Evolutionary conservation across 352 stramenopile species (phyloP).

Genomic region (Pythium chondricola): DNA sequence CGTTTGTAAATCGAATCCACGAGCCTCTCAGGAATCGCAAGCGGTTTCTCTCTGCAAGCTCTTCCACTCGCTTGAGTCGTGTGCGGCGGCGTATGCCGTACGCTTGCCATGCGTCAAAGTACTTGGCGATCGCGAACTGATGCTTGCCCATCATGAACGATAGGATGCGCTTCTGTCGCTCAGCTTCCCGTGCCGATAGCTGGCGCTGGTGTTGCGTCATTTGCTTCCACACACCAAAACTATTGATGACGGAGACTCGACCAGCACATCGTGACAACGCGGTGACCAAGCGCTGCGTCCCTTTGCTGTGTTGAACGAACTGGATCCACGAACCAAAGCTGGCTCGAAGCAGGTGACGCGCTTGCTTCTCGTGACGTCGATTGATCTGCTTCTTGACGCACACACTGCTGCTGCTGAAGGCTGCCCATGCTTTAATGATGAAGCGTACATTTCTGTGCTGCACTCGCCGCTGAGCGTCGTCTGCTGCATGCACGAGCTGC

Average conservation of each 20-base stretch:
- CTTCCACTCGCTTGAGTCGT: neutral
- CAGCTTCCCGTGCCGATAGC: slow-evolving; percentile 4
- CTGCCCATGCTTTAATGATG: no score
- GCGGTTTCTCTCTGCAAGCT: neutral
- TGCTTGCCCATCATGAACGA: slow-evolving; percentile 30
- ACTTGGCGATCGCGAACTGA: slow-evolving; percentile 17
- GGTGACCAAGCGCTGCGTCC: neutral
- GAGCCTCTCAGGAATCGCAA: neutral
- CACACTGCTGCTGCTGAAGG: neutral
- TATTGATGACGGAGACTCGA: neutral
- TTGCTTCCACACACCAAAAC: slow-evolving; percentile 10
- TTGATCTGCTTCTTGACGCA: neutral
- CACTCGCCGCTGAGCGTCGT: no score
- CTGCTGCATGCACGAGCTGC: no score
- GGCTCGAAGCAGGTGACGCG: neutral
- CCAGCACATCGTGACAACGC: neutral
- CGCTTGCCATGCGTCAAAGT: slow-evolving; percentile 29
- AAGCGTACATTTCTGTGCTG: no score
- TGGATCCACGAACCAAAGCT: neutral
- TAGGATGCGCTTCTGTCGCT: slow-evolving; percentile 29
- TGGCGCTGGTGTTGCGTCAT: neutral
- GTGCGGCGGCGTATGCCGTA: no score
- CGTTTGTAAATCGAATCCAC: no score
- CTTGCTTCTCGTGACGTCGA: neutral
- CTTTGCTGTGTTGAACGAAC: neutral